phyloP scores from a whole-genome alignment of 345 rosid genomes.

The Dovyalis caffra region DNA sequence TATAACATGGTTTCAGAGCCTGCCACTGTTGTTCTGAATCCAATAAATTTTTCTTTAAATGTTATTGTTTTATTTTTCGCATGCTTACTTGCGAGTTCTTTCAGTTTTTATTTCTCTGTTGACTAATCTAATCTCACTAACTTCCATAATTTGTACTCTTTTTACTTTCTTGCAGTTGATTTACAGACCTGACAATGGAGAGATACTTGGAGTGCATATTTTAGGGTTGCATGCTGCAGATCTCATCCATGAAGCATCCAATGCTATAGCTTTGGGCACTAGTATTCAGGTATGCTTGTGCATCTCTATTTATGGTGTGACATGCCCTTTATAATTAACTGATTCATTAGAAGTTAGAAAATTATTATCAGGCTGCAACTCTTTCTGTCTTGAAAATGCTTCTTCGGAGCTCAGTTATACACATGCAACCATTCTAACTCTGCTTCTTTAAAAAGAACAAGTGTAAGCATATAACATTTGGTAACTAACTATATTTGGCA shows the following conservation, averaged over 20 bases:
- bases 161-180: constrained; percentile 62
- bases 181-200: constrained; percentile 95
- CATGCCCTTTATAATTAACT: neutral
- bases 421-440: neutral
- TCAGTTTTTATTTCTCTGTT: neutral
- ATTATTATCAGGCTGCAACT: neutral
- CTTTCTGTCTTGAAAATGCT: no score
- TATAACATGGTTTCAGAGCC: neutral
- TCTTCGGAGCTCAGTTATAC: neutral
- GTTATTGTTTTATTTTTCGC: neutral
- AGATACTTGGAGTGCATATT: constrained; percentile 95
- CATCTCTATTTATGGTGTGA: neutral
- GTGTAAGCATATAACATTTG: neutral
- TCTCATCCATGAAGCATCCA: constrained; percentile 99
- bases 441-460: neutral
- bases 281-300: constrained; percentile 59
- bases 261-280: constrained; percentile 91
- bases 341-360: neutral
- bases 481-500: neutral
- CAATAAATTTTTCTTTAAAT: neutral
- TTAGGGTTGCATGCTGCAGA: constrained; percentile 98
- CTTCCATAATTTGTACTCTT: neutral
- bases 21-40: neutral
- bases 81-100: neutral
- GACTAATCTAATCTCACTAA: neutral